phyloP scores from a whole-genome alignment of 1,139 yeast genomes.

The Waltiozyma sp. region DNA sequence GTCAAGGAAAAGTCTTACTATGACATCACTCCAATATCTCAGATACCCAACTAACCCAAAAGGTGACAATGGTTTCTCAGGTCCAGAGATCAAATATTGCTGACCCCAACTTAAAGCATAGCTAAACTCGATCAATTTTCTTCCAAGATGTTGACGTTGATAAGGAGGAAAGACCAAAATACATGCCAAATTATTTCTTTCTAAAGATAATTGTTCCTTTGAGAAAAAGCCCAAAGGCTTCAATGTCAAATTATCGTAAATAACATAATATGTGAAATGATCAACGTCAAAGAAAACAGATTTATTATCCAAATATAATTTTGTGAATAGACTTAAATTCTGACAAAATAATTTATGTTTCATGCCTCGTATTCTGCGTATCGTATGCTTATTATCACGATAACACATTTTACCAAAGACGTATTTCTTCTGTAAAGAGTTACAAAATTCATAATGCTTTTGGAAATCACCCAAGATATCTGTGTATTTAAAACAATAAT shows the following conservation, averaged over 20 bases:
- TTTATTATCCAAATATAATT: conserved; percentile 83
- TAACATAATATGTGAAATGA: conserved; percentile 67
- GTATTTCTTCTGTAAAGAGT: background rate
- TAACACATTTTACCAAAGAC: conserved; percentile 57
- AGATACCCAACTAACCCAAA: conserved; percentile 68
- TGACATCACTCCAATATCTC: conserved; percentile 60
- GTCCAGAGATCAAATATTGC: conserved; percentile 62
- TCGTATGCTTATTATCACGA: conserved; percentile 43
- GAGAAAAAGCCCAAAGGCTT: conserved; percentile 87
- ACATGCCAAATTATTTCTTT: conserved; percentile 80
- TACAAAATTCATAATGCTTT: conserved; percentile 25
- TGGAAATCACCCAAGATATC: conserved; percentile 28
- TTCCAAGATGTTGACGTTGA: conserved; percentile 70
- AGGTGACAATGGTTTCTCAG: conserved; percentile 82
- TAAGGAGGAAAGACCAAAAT: conserved; percentile 87
- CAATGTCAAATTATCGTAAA: conserved; percentile 37
- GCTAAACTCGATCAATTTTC: conserved; percentile 71
- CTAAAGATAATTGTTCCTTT: conserved; percentile 76
- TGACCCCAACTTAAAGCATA: conserved; percentile 56
- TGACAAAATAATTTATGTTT: conserved; percentile 63
- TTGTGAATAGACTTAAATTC: conserved; percentile 73
- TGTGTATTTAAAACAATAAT: conserved; percentile 74
- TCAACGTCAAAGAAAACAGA: conserved; percentile 76
- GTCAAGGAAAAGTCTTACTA: conserved; percentile 31
- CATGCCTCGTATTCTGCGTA: conserved; percentile 58